Evolutionary conservation across 2,329 filamentous ascomycete species (phyloP).

Genomic region (Ceratocystiopsis brevicomis): DNA sequence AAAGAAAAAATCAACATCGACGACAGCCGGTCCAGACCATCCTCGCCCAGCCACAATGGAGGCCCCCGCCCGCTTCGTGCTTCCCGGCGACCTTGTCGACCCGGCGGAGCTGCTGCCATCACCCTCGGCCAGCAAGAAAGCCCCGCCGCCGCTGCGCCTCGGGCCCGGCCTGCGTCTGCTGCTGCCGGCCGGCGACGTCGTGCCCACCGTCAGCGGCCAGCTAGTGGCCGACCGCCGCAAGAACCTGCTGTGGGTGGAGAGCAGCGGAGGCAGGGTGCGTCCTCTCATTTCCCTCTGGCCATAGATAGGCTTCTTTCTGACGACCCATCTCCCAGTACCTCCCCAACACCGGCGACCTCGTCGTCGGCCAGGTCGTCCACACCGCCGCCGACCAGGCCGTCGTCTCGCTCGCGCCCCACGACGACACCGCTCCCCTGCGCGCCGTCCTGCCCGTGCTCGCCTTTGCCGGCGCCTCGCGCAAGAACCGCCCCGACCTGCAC

Average conservation of each 20-base stretch:
- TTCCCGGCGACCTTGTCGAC: constrained; percentile 66
- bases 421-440: constrained; percentile 25
- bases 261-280: constrained; percentile 46
- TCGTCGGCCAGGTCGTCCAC: constrained; percentile 71
- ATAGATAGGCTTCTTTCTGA: no score
- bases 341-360: constrained; percentile 62
- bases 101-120: constrained; percentile 5
- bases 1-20: not conserved
- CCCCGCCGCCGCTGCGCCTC: constrained; percentile 54
- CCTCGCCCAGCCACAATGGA: not conserved
- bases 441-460: constrained; percentile 68
- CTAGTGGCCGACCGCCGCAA: constrained; percentile 51
- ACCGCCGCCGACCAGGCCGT: constrained; percentile 61
- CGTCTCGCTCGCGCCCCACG: constrained; percentile 52
- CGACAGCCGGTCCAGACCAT: not conserved
- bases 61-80: constrained; percentile 32
- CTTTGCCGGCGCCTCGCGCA: constrained; percentile 87
- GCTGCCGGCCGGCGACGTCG: constrained; percentile 55
- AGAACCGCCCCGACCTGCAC: constrained; percentile 64
- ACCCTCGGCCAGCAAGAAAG: constrained; percentile 44
- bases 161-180: constrained; percentile 71
- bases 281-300: constrained; percentile 17
- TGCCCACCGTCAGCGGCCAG: constrained; percentile 47
- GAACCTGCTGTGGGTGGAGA: constrained; percentile 63
- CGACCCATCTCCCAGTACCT: constrained; percentile 44